Evolutionary conservation across 345 rosid species (phyloP), one percentile per base, ranked within the genome.

Genomic region (Draba incana): DNA sequence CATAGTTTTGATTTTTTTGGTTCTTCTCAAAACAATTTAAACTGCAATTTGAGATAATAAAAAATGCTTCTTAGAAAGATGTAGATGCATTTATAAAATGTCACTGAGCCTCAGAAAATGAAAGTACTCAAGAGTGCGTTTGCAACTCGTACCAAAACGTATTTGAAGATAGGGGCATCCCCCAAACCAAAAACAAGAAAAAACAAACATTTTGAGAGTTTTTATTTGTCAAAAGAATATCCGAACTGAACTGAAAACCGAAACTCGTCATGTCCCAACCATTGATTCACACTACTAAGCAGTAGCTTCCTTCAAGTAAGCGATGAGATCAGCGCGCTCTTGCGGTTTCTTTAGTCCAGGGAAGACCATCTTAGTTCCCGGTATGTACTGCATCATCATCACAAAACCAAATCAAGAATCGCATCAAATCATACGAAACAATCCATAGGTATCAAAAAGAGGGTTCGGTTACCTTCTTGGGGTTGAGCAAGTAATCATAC

Each of bases 361-460:
- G 82, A 93, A 93, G 38, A 93, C 98, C 98, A 93, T 93, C 86
- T 93, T 93, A 2, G 98, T 93, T 63, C 97, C 98, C 0, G 98
- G 97, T 41, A 93, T 93, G 77, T 93, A 93, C 98, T 90, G 94
- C 83, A 79, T 28, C 44, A 79, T 28, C 44, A 45, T 16, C 30
- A 33, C 9, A 38, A 51, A 14, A 25, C 10, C 42, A 58, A 60
- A 11, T 5, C 15, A 46, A 45, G 5, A 55, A 23, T 14, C 64
- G 25, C 42, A 59, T 46, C 20, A 0, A 11, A 14, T 27, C 1
- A 37, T 25, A 31, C 7, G 6, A 30, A 54, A 4, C 31, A 28
- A 28, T 28, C 31, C 31, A 57, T 31, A 31, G 1, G 37, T 1
- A 20, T 20, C 20, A 31, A 35, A 35, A 35, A 8, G 39, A 35